Percentiles rank a stretch among this genome's conserved stretches.
Evolutionary conservation across 306 rosid species (phyloP).

Genomic region (Sphenostylis stenocarpa): DNA sequence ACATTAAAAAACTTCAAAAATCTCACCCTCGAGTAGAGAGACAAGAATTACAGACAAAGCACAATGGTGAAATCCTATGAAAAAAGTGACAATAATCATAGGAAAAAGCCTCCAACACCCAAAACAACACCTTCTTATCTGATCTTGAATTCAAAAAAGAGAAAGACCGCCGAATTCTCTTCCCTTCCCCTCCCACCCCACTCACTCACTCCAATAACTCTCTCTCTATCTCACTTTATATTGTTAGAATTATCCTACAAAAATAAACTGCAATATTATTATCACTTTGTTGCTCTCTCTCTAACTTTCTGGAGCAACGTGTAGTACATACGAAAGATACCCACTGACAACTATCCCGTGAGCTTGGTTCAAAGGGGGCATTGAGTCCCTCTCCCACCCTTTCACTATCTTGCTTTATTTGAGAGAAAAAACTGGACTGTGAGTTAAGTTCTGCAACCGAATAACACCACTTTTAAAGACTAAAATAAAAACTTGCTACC

Average conservation of each 20-base stretch:
- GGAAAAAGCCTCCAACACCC: not conserved
- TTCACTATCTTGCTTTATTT: slow-evolving; percentile 17
- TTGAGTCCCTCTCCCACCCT: not conserved
- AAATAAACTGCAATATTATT: not conserved
- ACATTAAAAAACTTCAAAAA: slow-evolving; percentile 35
- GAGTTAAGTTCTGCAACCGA: slow-evolving; percentile 37
- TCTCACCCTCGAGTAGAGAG: slow-evolving; percentile 30
- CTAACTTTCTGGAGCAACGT: slow-evolving; percentile 74
- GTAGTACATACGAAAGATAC: slow-evolving; percentile 63
- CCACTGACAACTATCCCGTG: slow-evolving; percentile 65
- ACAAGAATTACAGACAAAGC: slow-evolving; percentile 58
- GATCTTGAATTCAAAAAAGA: slow-evolving; percentile 58
- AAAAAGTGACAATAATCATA: slow-evolving; percentile 39
- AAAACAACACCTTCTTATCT: slow-evolving; percentile 33
- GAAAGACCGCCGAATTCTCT: slow-evolving; percentile 50
- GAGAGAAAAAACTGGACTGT: slow-evolving; percentile 6
- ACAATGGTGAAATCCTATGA: slow-evolving; percentile 39
- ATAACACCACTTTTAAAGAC: slow-evolving; percentile 41
- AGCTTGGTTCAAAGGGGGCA: slow-evolving; percentile 29
- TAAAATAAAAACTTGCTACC: slow-evolving; percentile 36
- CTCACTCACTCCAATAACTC: not conserved
- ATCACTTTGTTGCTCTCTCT: not conserved
- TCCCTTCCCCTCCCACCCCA: slow-evolving; percentile 29
- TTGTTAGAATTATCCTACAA: not conserved
- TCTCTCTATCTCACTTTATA: not conserved